These are phyloP conservation scores for Vicia sativa DNA, from an alignment of 306 rosid genomes.

Conservation along the genomic window DNA sequence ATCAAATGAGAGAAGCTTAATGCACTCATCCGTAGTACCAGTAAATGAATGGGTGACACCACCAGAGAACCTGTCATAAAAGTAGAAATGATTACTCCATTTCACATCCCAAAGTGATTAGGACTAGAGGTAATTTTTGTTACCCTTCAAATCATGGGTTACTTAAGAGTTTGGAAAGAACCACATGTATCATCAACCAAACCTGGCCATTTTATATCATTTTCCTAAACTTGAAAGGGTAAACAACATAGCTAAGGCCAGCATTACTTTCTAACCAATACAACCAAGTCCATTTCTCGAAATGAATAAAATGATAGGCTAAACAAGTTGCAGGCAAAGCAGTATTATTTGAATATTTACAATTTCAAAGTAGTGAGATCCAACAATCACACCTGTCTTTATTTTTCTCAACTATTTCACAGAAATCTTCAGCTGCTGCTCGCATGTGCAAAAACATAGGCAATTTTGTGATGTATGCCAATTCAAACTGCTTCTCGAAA, in stretches of 20 bases:
- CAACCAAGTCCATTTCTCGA: conserved; percentile 16
- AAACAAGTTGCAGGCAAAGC: conserved; percentile 19
- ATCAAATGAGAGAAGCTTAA: conserved; percentile 74
- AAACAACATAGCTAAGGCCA: conserved; percentile 19
- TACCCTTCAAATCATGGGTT: conserved; percentile 9
- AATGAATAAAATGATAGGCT: conserved; percentile 30
- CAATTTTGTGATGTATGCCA: conserved; percentile 74
- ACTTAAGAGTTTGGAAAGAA: conserved; percentile 24
- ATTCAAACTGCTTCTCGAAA: conserved; percentile 92
- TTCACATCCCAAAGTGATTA: conserved; percentile 24
- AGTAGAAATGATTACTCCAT: conserved; percentile 32
- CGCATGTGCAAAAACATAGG: conserved; percentile 99
- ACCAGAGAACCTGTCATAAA: conserved; percentile 62
- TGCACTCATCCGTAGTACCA: conserved; percentile 72
- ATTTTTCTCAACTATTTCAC: conserved; percentile 79
- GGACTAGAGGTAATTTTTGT: conserved; percentile 21
- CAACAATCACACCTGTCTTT: conserved; percentile 59
- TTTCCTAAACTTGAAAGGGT: conserved; percentile 11
- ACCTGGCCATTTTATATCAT: conserved; percentile 1
- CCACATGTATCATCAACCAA: conserved; percentile 2
- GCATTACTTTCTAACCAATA: conserved; percentile 10
- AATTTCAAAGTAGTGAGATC: conserved; percentile 12
- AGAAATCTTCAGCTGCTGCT: conserved; percentile 90
- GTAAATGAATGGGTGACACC: conserved; percentile 97
- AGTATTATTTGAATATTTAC: conserved; percentile 25